Base-by-base conservation (phyloP, 805 yeast species). In the Candida ascalaphidarum region DNA sequence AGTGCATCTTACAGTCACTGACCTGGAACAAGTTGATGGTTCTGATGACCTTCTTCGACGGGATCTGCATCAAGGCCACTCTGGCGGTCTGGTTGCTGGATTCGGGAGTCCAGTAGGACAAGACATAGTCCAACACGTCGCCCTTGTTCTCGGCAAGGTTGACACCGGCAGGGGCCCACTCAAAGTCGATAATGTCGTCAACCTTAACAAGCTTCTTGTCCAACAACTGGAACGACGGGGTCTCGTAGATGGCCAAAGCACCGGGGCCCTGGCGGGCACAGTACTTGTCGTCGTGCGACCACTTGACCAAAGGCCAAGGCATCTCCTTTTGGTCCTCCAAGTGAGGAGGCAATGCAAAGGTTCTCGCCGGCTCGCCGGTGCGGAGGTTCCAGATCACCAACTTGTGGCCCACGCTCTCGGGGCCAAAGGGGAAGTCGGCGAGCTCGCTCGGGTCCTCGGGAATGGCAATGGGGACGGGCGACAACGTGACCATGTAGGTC, bases 31-130 rank as follows among this genome's bases (percentile, higher is more conserved):
- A 68, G 59, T 89, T 88, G 44, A 89, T 79, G 34, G 95, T 82
- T 71, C 96, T 82, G 36, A 92, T 58, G 26, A 86, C 77, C 54
- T 76, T 70, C 55, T 80, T 82, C 16, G 85, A 68, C 34, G 95
- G 94, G 30, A 88, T 72, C 47, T 83, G 85, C 77, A 92, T 79
- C 38, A 92, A 61, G 14, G 94, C 74, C 33, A 89, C 97, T 56
- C 94, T 81, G 17, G 98, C 96, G 25, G 96, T 81, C 65, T 88
- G 95, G 58, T 92, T 89, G 38, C 70, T 57, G 30, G 77, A 63
- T 64, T 92, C 99, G 31, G 99, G 99, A 26, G 96, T 86, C 98
- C 98, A 92, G 65, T 80, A 92, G 18, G 94, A 77, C 42, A 92
- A 68, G 20, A 86, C 61, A 44, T 78, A 78, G 32, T 77, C 77